These are phyloP conservation scores for Cicer chorassanicum DNA, from an alignment of 306 rosid genomes.

Conservation along the genomic window DNA sequence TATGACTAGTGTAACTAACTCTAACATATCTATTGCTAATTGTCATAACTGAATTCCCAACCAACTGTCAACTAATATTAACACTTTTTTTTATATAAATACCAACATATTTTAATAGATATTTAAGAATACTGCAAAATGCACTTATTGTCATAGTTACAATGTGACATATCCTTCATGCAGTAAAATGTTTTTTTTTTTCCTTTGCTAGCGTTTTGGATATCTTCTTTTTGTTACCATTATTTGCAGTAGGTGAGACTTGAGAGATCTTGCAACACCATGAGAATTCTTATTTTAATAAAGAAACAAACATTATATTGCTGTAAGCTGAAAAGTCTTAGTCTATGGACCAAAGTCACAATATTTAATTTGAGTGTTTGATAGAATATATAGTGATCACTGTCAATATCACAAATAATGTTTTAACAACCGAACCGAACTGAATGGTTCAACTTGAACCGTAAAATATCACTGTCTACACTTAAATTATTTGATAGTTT, in stretches of 20 bases:
- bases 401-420: not conserved
- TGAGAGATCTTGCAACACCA: not conserved
- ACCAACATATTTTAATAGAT: not conserved
- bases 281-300: not conserved
- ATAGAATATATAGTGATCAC: not conserved
- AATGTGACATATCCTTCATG: not conserved
- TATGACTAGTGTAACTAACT: not conserved
- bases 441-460: not conserved
- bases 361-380: not conserved
- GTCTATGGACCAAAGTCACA: not conserved
- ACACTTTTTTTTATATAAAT: no score
- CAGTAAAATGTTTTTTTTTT: not conserved
- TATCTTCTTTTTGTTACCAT: not conserved
- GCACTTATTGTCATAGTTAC: not conserved
- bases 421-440: not conserved
- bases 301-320: not conserved
- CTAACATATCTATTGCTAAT: not conserved
- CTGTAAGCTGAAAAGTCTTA: not conserved
- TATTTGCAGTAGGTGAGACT: not conserved
- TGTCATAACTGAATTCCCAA: slow-evolving; percentile 13
- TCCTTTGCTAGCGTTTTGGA: not conserved
- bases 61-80: not conserved
- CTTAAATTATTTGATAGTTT: not conserved
- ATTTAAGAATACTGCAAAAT: not conserved
- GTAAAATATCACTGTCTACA: not conserved